Evolutionary conservation across 1,284 basidiomycete species (phyloP), one percentile per base, ranked within the genome.

Genomic region (Neonothopanus nambi): DNA sequence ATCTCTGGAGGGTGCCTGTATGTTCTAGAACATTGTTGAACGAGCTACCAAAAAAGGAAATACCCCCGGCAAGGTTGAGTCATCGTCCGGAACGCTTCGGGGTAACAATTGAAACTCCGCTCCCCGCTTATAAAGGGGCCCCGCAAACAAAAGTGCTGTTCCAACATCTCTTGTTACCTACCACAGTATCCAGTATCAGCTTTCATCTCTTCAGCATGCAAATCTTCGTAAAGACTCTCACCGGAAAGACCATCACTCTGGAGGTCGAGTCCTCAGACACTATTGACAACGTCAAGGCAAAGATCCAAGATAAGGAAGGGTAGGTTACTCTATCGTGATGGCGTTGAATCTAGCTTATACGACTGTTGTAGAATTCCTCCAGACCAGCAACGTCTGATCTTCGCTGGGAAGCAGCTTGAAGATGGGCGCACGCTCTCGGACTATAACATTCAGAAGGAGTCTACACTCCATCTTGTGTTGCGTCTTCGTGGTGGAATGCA

Each of bases 241-340:
- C 93, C 52, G 93, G 92, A 63, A 94, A 93, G 81, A 91, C 91
- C 65, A 93, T 93, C 78, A 92, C 90, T 57, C 85, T 92, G 61
- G 89, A 92, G 80, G 89, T 92, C 54, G 89, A 92, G 75, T 89
- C 87, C 43, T 88, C 84, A 21, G 89, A 92, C 74, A 91, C 90
- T 48, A 87, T 88, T 63, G 85, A 87, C 73, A 58, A 86, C 65
- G 83, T 85, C 65, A 84, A 85, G 76, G 75, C 76, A 65, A 85
- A 80, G 79, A 68, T 59, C 43, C 67, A 68, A 51, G 67, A 68
- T 50, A 67, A 68, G 50, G 66, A 67, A 55, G 66, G 66, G 77
- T 68, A 74, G 70, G 63, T 53, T 21, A 11, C 4, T 33, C 24
- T 20, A 30, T n/a, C 24, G 17, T 3, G 73, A 75, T 66, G 73